Base-by-base conservation (phyloP, 352 stramenopile species). In the Phytophthora boehmeriae region DNA sequence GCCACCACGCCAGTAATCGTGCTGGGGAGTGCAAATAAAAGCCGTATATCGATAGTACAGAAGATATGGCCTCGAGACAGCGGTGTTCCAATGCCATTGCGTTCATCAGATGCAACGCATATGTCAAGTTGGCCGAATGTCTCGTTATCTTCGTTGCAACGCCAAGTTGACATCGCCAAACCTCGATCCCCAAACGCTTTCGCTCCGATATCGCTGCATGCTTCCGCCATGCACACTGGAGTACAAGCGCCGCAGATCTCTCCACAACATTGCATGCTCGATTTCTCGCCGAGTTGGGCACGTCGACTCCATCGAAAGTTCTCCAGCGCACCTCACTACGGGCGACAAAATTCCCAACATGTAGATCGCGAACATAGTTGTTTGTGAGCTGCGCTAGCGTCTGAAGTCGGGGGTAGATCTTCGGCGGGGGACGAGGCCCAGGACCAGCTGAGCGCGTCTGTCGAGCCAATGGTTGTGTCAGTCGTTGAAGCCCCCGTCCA, bases 191-290 rank as follows among this genome's bases (percentile, higher is more conserved):
- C n/a, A 75, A 53, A 6, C 55, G 59, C n/a, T 60, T 42, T 16
- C 70, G 77, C 1, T 72, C 23, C 4, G 43, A 27, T 16, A 71
- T 23, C 2, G 81, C 78, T 10, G 49, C 66, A 9, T 71, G 60
- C 5, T 54, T 71, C 48, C 75, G 58, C 78, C 78, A 89, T 0
- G 63, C 65, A 30, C 62, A 74, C 46, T 89, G 81, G 20, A 89
- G 71, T 32, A 89, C 81, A 5, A 89, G 38, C 23, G 73, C 68
- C 1, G 68, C 73, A 0, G 73, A 83, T 13, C 68, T 23, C 28
- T 68, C 67, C 20, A 74, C 66, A 4, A 68, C 53, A 13, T 36
- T 55, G 9, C 60, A 60, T 1, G 75, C 66, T 17, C 41, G 59
- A 32, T 47, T 17, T 49, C 58, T 67, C 5, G 66, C 54, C 23